Evolutionary conservation across 23 red algal genomes (phyloP).

Genomic region (Gracilaria gracilis): DNA sequence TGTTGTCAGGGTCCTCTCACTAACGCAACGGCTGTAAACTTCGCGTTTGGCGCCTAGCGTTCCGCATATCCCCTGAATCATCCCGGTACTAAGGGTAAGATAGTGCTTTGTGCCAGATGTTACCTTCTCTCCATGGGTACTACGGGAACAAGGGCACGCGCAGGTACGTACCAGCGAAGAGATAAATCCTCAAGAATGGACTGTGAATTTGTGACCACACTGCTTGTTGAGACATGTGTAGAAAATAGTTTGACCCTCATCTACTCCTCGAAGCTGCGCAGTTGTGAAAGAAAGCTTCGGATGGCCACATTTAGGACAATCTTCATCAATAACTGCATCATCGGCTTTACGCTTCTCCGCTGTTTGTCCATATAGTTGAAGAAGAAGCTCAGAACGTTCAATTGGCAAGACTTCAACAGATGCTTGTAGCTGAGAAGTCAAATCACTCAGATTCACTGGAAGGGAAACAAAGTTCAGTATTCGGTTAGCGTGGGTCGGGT

Average conservation of each 20-base stretch:
- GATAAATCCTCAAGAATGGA: slow-evolving; percentile 39
- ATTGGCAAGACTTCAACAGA: slow-evolving; percentile 32
- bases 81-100: neutral
- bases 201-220: slow-evolving; percentile 68
- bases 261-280: slow-evolving; percentile 81
- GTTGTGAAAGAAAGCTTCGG: slow-evolving; percentile 79
- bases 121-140: neutral
- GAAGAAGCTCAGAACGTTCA: slow-evolving; percentile 56
- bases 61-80: neutral
- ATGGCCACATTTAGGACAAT: slow-evolving; percentile 84
- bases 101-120: neutral
- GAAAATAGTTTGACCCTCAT: slow-evolving; percentile 95
- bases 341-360: slow-evolving; percentile 1
- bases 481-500: neutral
- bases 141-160: too few species aligned
- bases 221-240: slow-evolving; percentile 85
- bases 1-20: neutral
- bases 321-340: slow-evolving; percentile 76
- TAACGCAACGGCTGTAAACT: neutral
- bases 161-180: too few species aligned
- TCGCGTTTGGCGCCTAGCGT: neutral
- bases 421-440: slow-evolving; percentile 39
- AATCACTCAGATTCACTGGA: neutral
- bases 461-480: neutral
- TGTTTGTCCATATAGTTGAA: slow-evolving; percentile 38